Percentiles rank a stretch among this genome's conserved stretches.
Conservation (phyloP, 2,329 filamentous ascomycete species). For the Fusarium protoensiforme region DNA sequence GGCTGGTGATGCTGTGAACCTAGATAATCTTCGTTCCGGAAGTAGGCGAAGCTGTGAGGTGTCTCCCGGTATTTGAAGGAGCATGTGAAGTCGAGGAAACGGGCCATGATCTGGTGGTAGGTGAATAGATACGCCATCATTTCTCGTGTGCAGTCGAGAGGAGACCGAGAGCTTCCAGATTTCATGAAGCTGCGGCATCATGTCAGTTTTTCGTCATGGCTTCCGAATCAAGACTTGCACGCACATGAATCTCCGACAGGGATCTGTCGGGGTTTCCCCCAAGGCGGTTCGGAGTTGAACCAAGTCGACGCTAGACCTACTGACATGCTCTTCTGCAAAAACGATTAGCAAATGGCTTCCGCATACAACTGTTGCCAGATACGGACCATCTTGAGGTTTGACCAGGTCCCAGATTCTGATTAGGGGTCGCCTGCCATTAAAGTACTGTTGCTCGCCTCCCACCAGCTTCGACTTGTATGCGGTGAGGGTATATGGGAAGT, state of each 20-base stretch:
- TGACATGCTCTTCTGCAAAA: not conserved
- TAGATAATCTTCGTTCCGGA: slow-evolving; percentile 7
- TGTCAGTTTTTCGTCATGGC: not conserved
- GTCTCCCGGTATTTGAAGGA: slow-evolving; percentile 4
- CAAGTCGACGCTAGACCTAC: not conserved
- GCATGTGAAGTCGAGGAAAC: slow-evolving; percentile 5
- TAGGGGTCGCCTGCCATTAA: not conserved
- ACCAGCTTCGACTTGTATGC: not conserved
- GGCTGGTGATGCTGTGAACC: not conserved
- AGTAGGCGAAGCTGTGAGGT: slow-evolving; percentile 4
- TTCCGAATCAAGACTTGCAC: not conserved
- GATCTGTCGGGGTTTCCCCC: not conserved
- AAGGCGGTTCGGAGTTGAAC: not conserved
- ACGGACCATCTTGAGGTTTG: not conserved
- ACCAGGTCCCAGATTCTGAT: slow-evolving; percentile 2
- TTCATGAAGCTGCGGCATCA: not conserved
- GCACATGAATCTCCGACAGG: slow-evolving; percentile 10
- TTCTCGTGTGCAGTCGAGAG: not conserved
- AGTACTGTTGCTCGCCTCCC: not conserved
- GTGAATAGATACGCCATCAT: slow-evolving; percentile 7
- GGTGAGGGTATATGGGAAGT: not conserved
- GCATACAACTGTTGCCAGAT: not conserved
- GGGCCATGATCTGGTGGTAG: slow-evolving; percentile 7
- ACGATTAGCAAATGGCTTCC: not conserved
- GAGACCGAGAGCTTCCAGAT: not conserved